These are phyloP conservation scores for Colletotrichum tamarilloi DNA, from an alignment of 2,329 filamentous ascomycete genomes.

Conservation along the genomic window DNA sequence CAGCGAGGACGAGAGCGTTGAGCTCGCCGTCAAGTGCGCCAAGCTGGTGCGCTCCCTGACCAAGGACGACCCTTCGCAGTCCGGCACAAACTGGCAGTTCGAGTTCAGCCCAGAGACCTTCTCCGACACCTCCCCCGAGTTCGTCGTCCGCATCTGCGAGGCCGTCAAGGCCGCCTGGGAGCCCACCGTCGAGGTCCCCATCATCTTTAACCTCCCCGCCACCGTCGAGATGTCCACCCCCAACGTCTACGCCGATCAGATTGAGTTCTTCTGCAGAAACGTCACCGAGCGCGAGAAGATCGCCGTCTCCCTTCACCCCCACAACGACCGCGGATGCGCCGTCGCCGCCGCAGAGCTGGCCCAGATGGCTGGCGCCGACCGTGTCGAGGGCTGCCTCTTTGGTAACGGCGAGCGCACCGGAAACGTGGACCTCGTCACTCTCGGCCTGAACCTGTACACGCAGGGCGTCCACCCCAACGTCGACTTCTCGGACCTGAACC, in stretches of 20 bases:
- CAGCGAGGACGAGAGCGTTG: conserved; percentile 83
- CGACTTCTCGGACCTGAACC: conserved; percentile 90
- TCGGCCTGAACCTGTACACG: conserved; percentile 94
- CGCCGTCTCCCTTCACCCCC: conserved; percentile 89
- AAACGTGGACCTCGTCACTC: conserved; percentile 93
- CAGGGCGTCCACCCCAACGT: conserved; percentile 87
- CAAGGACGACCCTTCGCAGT: conserved; percentile 74
- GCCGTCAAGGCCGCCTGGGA: conserved; percentile 96
- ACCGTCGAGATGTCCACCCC: conserved; percentile 96
- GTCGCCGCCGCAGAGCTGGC: conserved; percentile 91
- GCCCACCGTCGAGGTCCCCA: conserved; percentile 69
- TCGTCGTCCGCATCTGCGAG: conserved; percentile 84
- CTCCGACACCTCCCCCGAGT: conserved; percentile 89
- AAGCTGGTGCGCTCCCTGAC: conserved; percentile 90
- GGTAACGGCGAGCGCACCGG: conserved; percentile 94
- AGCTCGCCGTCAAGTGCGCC: conserved; percentile 85
- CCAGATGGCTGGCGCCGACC: conserved; percentile 95
- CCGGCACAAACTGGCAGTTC: conserved; percentile 77
- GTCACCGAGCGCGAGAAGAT: conserved; percentile 89
- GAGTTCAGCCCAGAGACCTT: conserved; percentile 91
- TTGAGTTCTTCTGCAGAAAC: conserved; percentile 93
- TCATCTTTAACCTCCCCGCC: conserved; percentile 97
- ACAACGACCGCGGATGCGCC: conserved; percentile 93
- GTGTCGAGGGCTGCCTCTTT: conserved; percentile 94
- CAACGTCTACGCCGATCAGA: conserved; percentile 95